Evolutionary conservation across 1,284 basidiomycete genomes (phyloP), one percentile per base, ranked within the genome.

Genomic region (Pseudozyma tsukubaensis): DNA sequence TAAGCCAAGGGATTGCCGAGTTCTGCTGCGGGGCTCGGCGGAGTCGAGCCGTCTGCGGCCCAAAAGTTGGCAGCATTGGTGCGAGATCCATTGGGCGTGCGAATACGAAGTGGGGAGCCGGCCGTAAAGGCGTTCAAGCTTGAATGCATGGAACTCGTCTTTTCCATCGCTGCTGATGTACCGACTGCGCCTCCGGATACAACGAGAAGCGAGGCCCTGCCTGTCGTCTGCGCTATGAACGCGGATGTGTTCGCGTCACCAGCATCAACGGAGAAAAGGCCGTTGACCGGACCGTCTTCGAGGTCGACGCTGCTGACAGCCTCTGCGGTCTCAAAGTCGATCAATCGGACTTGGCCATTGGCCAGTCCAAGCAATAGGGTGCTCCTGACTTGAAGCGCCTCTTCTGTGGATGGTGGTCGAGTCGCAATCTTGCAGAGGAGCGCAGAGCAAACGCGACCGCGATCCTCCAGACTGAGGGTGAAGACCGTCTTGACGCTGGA

Each of bases 11-110:
- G 64, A 37, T 68, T 68, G 37, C 57, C 50, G 5, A 68, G 45
- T 40, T 75, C 72, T 14, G 68, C 42, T 2, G 72, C 52, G 6
- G 72, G 72, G 34, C 68, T 75, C 2, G 72, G 68, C n/a, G 72
- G 72, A 18, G 68, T 57, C 44, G 72, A 75, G 29, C 47, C 53
- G 19, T 68, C 72, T 1, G 24, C 24, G 24, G 57, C 61, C 72
- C 72, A 75, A 24, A 75, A 68, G 19, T 42, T 68, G 36, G 68
- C 60, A 16, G 68, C 68, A 19, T 58, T 71, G 34, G 58, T 43
- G 48, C 57, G 62, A 24, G 68, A 68, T 18, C 72, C 72, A 29
- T 68, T 75, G 1, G 68, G 68, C 12, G 68, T 66, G 16, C 68
- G 56, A 32, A 65, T 75, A 12, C 68, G 68, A 16, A 70, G 45